Conservation (phyloP, 2,329 filamentous ascomycete species). For the Neonectria punicea region DNA sequence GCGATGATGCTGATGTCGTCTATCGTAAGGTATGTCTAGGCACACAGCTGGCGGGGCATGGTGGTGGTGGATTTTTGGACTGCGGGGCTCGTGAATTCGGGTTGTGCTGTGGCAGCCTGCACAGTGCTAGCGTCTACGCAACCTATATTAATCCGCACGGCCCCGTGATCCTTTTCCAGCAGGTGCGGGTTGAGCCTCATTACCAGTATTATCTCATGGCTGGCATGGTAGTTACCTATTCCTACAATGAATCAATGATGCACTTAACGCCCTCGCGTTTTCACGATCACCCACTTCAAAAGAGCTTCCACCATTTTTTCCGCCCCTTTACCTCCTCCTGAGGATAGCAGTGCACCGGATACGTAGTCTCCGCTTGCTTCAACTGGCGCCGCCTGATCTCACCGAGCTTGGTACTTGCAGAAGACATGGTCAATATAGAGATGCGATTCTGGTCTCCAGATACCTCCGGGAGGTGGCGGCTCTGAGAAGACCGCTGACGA, state of each 20-base stretch:
- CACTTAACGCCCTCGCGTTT: neutral
- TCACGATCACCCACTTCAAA: slow-evolving; percentile 14
- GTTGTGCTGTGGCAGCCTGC: slow-evolving; percentile 32
- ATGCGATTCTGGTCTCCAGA: slow-evolving; percentile 29
- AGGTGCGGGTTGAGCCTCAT: slow-evolving; percentile 5
- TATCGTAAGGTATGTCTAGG: slow-evolving; percentile 23
- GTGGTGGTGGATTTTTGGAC: slow-evolving; percentile 40
- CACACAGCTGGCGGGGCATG: slow-evolving; percentile 39
- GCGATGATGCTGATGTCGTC: slow-evolving; percentile 32
- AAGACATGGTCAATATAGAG: slow-evolving; percentile 51
- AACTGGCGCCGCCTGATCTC: slow-evolving; percentile 48
- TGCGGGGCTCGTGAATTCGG: slow-evolving; percentile 42
- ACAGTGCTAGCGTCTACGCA: slow-evolving; percentile 16
- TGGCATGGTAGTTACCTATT: neutral
- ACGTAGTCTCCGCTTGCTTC: slow-evolving; percentile 29
- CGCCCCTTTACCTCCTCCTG: slow-evolving; percentile 25
- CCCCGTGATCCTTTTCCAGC: neutral
- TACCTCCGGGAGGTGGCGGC: slow-evolving; percentile 15
- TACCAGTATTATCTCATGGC: neutral
- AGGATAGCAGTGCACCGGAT: slow-evolving; percentile 34
- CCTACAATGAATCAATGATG: neutral
- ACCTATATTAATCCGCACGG: neutral
- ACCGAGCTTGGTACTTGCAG: slow-evolving; percentile 58
- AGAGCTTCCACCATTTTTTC: slow-evolving; percentile 40
- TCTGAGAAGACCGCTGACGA: slow-evolving; percentile 18